Percentiles rank a stretch among this genome's conserved stretches.
Conservation (phyloP, 495 filamentous ascomycete species). For the Aspergillus coremiiformis region DNA sequence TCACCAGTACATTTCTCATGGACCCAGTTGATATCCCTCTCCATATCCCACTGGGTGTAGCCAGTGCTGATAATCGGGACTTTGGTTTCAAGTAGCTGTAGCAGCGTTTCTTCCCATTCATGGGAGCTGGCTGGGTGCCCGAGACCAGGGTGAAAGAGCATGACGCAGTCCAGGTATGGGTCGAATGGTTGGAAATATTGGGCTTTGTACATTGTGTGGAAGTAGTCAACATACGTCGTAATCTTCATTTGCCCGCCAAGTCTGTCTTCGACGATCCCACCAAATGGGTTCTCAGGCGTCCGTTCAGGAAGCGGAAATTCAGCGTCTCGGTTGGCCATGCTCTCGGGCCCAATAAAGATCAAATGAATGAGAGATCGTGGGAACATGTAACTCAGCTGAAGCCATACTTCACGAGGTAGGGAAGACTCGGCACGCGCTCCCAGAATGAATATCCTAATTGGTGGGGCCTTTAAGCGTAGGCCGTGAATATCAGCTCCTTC, state of each 20-base stretch:
- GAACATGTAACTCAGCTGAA: constrained; percentile 86
- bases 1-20: constrained; percentile 75
- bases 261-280: constrained; percentile 82
- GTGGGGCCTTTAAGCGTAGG: constrained; percentile 72
- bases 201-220: constrained; percentile 89
- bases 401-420: constrained; percentile 86
- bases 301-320: constrained; percentile 87
- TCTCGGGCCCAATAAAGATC: constrained; percentile 92
- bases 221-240: constrained; percentile 94
- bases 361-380: constrained; percentile 66
- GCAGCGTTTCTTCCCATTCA: constrained; percentile 89
- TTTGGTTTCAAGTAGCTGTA: constrained; percentile 87
- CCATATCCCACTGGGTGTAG: constrained; percentile 92
- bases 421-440: constrained; percentile 95
- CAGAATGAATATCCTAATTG: constrained; percentile 86
- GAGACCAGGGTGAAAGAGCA: constrained; percentile 92
- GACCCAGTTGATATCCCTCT: constrained; percentile 84
- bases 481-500: constrained; percentile 67
- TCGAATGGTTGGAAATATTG: constrained; percentile 87
- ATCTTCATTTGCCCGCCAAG: constrained; percentile 85
- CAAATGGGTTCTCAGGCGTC: constrained; percentile 80
- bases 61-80: constrained; percentile 88
- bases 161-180: constrained; percentile 94
- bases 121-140: constrained; percentile 88
- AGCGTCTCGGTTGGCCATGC: constrained; percentile 79